phyloP scores from a whole-genome alignment of 805 yeast genomes.

The Kodamaea nitidulidarum region DNA sequence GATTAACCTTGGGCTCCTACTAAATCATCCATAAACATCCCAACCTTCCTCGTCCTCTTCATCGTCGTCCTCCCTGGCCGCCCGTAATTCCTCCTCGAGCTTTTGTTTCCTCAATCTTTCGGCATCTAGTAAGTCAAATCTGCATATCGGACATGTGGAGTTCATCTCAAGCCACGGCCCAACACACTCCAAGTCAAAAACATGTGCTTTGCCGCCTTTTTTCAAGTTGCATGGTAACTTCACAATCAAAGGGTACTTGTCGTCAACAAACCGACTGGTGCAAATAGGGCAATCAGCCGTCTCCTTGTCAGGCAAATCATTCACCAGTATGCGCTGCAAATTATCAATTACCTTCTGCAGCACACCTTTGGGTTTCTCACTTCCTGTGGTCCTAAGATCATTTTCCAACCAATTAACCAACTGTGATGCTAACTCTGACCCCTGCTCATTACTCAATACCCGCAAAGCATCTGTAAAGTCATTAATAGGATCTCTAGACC shows the following conservation, averaged over 20 bases:
- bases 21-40: constrained; percentile 68
- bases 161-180: constrained; percentile 81
- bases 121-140: constrained; percentile 59
- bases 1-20: too few relatives aligned
- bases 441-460: constrained; percentile 27
- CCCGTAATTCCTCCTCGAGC: constrained; percentile 31
- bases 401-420: constrained; percentile 22
- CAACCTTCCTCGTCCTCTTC: constrained; percentile 65
- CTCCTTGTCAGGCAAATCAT: constrained; percentile 33
- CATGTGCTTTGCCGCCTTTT: constrained; percentile 44
- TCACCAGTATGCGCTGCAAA: constrained; percentile 58
- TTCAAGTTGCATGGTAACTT: constrained; percentile 59
- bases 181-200: constrained; percentile 85
- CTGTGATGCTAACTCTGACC: constrained; percentile 25
- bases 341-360: constrained; percentile 68
- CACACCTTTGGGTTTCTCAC: constrained; percentile 45
- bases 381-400: constrained; percentile 7
- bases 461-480: constrained; percentile 31
- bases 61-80: constrained; percentile 44
- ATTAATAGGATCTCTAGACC: constrained; percentile 14
- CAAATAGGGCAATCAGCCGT: constrained; percentile 83
- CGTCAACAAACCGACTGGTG: constrained; percentile 65
- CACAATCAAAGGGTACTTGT: constrained; percentile 76
- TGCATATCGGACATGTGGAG: constrained; percentile 80
- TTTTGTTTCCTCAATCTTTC: constrained; percentile 25